Evolutionary conservation across 495 filamentous ascomycete species (phyloP).

Genomic region (Annulohypoxylon moriforme): DNA sequence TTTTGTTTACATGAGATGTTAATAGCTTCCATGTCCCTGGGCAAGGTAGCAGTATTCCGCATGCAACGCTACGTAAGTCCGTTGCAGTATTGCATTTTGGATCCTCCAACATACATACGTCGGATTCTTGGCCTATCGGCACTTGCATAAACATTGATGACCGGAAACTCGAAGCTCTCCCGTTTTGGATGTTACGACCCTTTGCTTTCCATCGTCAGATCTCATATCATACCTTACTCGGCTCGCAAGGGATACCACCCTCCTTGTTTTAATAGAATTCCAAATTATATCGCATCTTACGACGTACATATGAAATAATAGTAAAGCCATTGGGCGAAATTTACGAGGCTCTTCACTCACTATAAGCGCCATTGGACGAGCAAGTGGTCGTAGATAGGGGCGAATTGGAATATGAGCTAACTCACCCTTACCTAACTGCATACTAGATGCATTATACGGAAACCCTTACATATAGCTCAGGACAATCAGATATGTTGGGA

Average conservation of each 20-base stretch:
- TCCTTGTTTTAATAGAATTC: neutral
- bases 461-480: no score
- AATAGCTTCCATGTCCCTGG: neutral
- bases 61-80: neutral
- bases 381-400: neutral
- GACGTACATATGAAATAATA: neutral
- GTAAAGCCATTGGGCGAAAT: neutral
- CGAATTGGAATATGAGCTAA: neutral
- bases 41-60: neutral
- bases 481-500: no score
- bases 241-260: neutral
- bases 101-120: neutral
- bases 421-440: no score
- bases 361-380: neutral
- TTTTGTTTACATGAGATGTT: no score
- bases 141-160: neutral
- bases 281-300: neutral
- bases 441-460: no score
- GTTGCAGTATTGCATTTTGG: neutral
- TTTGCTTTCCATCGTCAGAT: neutral
- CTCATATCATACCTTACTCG: neutral
- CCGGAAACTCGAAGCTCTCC: neutral
- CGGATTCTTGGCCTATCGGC: neutral
- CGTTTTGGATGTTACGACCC: neutral
- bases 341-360: neutral